phyloP scores from a whole-genome alignment of 140 eudicot genomes.

The Stevia rebaudiana region DNA sequence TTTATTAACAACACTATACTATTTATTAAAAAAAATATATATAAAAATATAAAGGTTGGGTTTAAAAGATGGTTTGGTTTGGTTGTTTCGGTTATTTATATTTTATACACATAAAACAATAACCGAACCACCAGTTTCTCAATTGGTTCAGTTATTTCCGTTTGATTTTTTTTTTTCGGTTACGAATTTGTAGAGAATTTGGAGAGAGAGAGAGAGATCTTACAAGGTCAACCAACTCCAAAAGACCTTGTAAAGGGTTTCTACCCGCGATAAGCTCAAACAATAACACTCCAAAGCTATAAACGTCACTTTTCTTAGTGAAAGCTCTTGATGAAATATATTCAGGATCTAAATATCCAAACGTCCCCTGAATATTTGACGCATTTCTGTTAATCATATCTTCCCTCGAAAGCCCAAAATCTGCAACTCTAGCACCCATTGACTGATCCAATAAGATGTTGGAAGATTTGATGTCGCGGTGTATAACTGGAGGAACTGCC shows the following conservation, averaged over 20 bases:
- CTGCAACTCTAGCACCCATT: slow-evolving; percentile 97
- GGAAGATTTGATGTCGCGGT: slow-evolving; percentile 93
- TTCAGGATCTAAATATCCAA: slow-evolving; percentile 95
- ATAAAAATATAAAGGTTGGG: neutral
- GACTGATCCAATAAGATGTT: slow-evolving; percentile 86
- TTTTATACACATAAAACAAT: neutral
- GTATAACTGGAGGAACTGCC: slow-evolving; percentile 97
- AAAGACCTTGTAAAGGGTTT: slow-evolving; percentile 91
- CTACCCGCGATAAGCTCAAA: slow-evolving; percentile 88
- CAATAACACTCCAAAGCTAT: slow-evolving; percentile 85
- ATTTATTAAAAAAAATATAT: neutral
- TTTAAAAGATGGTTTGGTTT: neutral
- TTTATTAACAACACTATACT: neutral
- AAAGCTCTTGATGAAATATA: slow-evolving; percentile 84
- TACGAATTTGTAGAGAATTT: neutral
- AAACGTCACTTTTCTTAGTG: slow-evolving; percentile 94
- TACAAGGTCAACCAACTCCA: slow-evolving; percentile 94
- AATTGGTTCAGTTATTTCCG: no score
- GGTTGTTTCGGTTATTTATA: neutral
- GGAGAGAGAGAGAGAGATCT: slow-evolving; percentile 24
- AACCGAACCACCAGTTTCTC: neutral
- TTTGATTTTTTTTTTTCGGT: neutral
- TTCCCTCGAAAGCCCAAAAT: slow-evolving; percentile 95
- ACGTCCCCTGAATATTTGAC: slow-evolving; percentile 77
- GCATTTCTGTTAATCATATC: slow-evolving; percentile 69